Evolutionary conservation across 164 flowering plant genomes (phyloP).

Genomic region (Buxus sempervirens): DNA sequence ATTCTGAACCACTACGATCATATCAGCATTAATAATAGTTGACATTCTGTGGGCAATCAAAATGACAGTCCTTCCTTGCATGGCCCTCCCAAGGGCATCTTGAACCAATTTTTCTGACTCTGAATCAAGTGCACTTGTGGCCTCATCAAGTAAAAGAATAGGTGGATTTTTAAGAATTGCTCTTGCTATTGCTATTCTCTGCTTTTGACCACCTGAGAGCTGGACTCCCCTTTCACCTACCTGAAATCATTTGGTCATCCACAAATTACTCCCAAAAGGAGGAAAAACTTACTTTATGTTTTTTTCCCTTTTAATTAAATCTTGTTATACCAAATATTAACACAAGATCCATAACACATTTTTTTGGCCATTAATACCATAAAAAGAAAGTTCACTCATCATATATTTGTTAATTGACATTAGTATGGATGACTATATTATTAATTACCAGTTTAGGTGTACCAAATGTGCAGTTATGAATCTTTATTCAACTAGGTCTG

Average conservation of each 20-base stretch:
- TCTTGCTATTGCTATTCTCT: slow-evolving; percentile 79
- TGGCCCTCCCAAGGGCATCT: slow-evolving; percentile 71
- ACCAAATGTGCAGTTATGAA: too few species aligned
- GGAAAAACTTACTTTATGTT: background rate
- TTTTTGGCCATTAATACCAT: too few species aligned
- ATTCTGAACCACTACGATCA: slow-evolving; percentile 57
- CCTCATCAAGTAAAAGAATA: slow-evolving; percentile 76
- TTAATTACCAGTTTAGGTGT: too few species aligned
- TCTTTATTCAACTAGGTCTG: too few species aligned
- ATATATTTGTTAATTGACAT: too few species aligned
- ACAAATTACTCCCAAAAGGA: background rate
- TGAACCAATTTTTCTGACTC: slow-evolving; percentile 81
- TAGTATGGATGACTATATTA: too few species aligned
- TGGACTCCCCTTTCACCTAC: slow-evolving; percentile 69
- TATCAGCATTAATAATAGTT: slow-evolving; percentile 58
- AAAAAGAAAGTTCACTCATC: too few species aligned
- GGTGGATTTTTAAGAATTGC: slow-evolving; percentile 76
- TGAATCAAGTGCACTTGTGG: slow-evolving; percentile 84
- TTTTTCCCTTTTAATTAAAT: too few species aligned
- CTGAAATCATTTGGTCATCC: slow-evolving; percentile 24
- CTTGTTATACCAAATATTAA: too few species aligned
- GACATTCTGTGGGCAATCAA: slow-evolving; percentile 72
- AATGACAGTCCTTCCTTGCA: slow-evolving; percentile 66
- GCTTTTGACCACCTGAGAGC: slow-evolving; percentile 81
- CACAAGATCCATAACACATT: too few species aligned